A percentile compares a stretch with the other conserved stretches of the same genome.
phyloP scores from a whole-genome alignment of 768 basidiomycete species.

The Chalciporus chontae region DNA sequence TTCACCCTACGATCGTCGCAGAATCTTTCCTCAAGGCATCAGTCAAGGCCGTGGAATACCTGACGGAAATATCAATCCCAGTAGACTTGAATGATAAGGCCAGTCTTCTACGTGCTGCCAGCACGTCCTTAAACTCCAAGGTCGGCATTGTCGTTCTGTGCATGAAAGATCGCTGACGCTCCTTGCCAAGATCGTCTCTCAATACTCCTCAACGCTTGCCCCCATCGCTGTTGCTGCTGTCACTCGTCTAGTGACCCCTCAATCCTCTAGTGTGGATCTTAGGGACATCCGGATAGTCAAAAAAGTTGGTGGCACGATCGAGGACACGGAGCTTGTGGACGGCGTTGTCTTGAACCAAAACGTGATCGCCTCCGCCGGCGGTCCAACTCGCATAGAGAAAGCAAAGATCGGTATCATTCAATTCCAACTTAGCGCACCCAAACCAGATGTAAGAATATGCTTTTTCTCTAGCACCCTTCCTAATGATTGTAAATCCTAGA shows the following conservation, averaged over 20 bases:
- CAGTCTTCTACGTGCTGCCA: conserved; percentile 85
- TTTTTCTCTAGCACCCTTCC: not conserved
- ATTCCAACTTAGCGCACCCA: conserved; percentile 96
- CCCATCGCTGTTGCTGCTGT: conserved; percentile 98
- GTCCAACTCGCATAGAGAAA: conserved; percentile 94
- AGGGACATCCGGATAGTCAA: conserved; percentile 95
- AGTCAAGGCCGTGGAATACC: conserved; percentile 87
- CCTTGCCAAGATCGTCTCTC: conserved; percentile 82
- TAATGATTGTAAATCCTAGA: conserved; percentile 46
- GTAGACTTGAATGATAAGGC: conserved; percentile 87
- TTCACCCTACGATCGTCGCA: conserved; percentile 96
- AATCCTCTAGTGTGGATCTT: conserved; percentile 93
- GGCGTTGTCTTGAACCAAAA: conserved; percentile 98
- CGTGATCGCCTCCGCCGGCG: conserved; percentile 85
- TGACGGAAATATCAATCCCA: conserved; percentile 89
- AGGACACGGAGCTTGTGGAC: conserved; percentile 95
- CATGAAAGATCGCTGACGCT: conserved; percentile 8
- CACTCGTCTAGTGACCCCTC: conserved; percentile 81
- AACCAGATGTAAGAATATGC: conserved; percentile 77
- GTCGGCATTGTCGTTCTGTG: conserved; percentile 35
- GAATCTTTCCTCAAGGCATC: conserved; percentile 94
- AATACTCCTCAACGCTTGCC: conserved; percentile 97
- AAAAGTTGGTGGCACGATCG: conserved; percentile 98
- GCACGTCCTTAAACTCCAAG: conserved; percentile 95
- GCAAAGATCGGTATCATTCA: conserved; percentile 98